These are phyloP conservation scores for Fusarium ambrosium DNA, from an alignment of 2,329 filamentous ascomycete genomes.

Conservation along the genomic window DNA sequence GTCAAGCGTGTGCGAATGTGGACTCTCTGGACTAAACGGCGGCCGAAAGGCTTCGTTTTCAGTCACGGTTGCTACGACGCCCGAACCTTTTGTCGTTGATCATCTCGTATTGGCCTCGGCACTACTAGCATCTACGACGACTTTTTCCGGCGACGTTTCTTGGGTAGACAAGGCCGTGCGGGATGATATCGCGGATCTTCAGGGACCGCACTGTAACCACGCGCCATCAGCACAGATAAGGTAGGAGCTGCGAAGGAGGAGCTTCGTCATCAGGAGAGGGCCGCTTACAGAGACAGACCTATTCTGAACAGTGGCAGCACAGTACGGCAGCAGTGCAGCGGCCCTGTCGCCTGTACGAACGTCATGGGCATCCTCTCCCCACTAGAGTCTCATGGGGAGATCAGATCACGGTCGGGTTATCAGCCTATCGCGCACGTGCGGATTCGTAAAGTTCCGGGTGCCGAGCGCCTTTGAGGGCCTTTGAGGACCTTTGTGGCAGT, in stretches of 20 bases:
- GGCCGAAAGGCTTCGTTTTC: conserved; percentile 11
- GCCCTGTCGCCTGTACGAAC: conserved; percentile 13
- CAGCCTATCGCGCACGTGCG: conserved; percentile 15
- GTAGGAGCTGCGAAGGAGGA: conserved; percentile 23
- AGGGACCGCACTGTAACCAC: background rate
- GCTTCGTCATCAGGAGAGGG: conserved; percentile 30
- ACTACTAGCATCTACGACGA: conserved; percentile 16
- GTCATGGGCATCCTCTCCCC: conserved; percentile 32
- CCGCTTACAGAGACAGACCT: background rate
- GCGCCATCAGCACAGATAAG: conserved; percentile 12
- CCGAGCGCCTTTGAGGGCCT: background rate
- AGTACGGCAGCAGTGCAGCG: background rate
- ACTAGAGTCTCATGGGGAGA: conserved; percentile 21
- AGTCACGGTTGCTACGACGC: conserved; percentile 3
- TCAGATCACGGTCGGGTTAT: conserved; percentile 33
- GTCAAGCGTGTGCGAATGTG: conserved; percentile 12
- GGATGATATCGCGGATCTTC: background rate
- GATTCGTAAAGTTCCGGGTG: conserved; percentile 27
- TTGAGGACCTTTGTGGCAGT: conserved; percentile 4
- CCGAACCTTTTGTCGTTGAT: background rate
- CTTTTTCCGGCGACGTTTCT: background rate
- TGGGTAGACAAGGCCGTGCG: conserved; percentile 4
- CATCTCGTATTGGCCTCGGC: conserved; percentile 21
- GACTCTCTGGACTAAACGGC: background rate
- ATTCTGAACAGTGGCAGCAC: background rate